phyloP scores from a whole-genome alignment of 2,329 filamentous ascomycete genomes.

The Colletotrichum salicis region DNA sequence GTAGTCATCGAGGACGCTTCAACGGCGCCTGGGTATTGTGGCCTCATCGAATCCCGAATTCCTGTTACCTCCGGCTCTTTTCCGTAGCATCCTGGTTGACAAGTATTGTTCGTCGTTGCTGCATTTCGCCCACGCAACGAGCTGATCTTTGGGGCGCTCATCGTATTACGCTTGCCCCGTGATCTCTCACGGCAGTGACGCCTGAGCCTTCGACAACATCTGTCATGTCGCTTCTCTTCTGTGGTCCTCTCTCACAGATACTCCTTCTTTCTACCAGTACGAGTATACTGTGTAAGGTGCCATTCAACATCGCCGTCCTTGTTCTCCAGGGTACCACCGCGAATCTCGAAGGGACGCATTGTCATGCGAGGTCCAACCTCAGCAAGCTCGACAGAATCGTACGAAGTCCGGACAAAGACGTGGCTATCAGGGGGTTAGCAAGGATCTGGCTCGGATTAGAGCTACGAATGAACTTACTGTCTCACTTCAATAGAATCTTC shows the following conservation, averaged over 20 bases:
- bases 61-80: neutral
- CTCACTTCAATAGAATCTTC: slow-evolving; percentile 94
- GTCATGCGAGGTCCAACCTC: slow-evolving; percentile 85
- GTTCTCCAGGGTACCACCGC: slow-evolving; percentile 89
- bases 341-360: slow-evolving; percentile 89
- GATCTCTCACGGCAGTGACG: neutral
- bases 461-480: slow-evolving; percentile 40
- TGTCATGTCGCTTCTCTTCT: neutral
- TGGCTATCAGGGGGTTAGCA: slow-evolving; percentile 42
- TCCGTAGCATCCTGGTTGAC: neutral
- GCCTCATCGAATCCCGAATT: neutral
- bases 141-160: neutral
- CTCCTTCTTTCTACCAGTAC: slow-evolving; percentile 94
- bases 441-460: neutral
- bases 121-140: neutral
- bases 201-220: neutral
- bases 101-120: neutral
- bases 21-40: neutral
- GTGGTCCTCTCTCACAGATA: slow-evolving; percentile 73
- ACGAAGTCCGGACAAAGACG: slow-evolving; percentile 93
- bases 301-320: slow-evolving; percentile 97
- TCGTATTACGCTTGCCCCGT: neutral
- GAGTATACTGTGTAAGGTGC: slow-evolving; percentile 94
- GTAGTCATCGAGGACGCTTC: neutral
- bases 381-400: slow-evolving; percentile 83